Evolutionary conservation across 2,329 filamentous ascomycete genomes (phyloP).

Genomic region (Cryphonectria naterciae): DNA sequence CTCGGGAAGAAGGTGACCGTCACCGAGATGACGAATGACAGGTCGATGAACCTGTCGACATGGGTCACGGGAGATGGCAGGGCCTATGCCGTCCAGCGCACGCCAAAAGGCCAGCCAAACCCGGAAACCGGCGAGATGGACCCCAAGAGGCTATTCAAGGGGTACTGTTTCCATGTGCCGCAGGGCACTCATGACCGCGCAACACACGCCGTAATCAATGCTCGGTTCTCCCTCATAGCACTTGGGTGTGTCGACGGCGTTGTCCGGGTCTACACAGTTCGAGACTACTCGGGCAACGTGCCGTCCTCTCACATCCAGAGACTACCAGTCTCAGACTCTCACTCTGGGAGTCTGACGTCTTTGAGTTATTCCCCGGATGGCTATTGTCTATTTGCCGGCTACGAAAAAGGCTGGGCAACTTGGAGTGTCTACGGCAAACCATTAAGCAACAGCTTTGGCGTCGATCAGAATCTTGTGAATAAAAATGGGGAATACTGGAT

Average conservation of each 20-base stretch:
- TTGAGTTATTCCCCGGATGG: conserved; percentile 92
- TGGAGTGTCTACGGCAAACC: conserved; percentile 98
- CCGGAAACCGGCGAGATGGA: conserved; percentile 50
- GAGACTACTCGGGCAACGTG: conserved; percentile 92
- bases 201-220: conserved; percentile 82
- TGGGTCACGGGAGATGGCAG: conserved; percentile 90
- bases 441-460: conserved; percentile 80
- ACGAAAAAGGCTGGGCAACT: conserved; percentile 88
- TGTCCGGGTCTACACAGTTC: conserved; percentile 87
- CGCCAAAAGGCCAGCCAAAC: conserved; percentile 46
- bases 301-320: conserved; percentile 80
- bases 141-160: conserved; percentile 75
- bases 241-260: conserved; percentile 80
- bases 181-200: conserved; percentile 63
- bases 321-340: conserved; percentile 67
- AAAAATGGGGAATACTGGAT: conserved; percentile 83
- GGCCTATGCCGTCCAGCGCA: conserved; percentile 87
- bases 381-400: conserved; percentile 93
- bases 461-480: conserved; percentile 65
- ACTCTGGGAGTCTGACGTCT: conserved; percentile 73
- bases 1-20: conserved; percentile 77
- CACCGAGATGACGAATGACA: conserved; percentile 86
- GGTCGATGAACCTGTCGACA: conserved; percentile 92
- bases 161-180: conserved; percentile 87
- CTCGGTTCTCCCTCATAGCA: conserved; percentile 90